Percentiles rank a stretch among this genome's conserved stretches.
phyloP scores from a whole-genome alignment of 176 grass and related monocot genomes.

The Hordeum vulgare region DNA sequence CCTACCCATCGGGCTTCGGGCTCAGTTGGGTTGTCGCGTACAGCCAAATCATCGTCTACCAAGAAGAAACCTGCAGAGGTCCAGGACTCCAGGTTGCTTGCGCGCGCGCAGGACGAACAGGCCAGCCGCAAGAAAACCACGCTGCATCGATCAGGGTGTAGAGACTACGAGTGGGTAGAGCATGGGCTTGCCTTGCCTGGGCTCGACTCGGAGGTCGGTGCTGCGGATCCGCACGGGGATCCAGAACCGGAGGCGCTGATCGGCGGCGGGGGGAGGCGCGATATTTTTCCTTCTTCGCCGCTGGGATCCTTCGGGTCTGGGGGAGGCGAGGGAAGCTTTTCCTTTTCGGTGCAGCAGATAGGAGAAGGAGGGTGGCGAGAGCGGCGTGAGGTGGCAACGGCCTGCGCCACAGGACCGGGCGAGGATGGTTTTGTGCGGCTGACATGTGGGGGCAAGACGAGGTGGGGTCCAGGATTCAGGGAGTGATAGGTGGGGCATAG shows the following conservation, averaged over 20 bases:
- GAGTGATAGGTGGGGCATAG: background rate
- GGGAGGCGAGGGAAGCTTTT: slow-evolving; percentile 4
- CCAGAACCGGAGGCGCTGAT: background rate
- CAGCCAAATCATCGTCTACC: background rate
- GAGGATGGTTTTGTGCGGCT: background rate
- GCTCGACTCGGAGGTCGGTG: background rate
- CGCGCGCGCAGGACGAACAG: background rate
- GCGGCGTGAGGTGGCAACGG: background rate
- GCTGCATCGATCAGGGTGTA: background rate
- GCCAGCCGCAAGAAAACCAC: background rate
- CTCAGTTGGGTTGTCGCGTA: background rate
- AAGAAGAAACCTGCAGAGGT: no score
- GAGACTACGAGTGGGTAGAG: background rate
- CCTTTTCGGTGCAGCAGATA: background rate
- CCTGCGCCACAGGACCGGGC: background rate
- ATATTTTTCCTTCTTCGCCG: background rate
- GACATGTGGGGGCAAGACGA: background rate
- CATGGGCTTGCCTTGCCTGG: background rate
- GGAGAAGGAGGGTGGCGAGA: slow-evolving; percentile 1
- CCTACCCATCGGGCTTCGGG: background rate
- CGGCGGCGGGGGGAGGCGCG: background rate
- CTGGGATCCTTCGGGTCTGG: background rate
- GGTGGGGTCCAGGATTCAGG: background rate
- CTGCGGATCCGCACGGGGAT: background rate
- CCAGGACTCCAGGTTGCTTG: no score